These are phyloP conservation scores for Monosporozyma siamensis DNA, from an alignment of 805 yeast species.

Conservation along the genomic window DNA sequence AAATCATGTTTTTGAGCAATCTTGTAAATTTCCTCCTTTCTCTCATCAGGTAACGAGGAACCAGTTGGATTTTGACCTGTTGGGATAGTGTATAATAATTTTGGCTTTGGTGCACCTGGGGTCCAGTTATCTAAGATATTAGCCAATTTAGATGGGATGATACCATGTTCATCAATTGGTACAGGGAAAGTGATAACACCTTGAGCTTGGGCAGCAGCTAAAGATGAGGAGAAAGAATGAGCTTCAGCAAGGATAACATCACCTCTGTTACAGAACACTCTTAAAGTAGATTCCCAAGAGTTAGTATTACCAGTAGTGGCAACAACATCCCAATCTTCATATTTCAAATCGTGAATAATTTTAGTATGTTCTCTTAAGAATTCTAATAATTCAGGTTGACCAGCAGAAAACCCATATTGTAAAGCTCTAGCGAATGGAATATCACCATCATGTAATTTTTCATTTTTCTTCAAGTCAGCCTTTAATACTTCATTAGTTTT, in stretches of 20 bases:
- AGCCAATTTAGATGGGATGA: constrained; percentile 63
- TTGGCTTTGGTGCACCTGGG: constrained; percentile 58
- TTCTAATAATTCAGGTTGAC: constrained; percentile 58
- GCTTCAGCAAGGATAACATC: constrained; percentile 81
- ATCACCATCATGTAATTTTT: constrained; percentile 42
- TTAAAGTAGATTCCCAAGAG: constrained; percentile 72
- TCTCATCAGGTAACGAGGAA: constrained; percentile 62
- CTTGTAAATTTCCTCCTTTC: constrained; percentile 69
- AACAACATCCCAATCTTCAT: constrained; percentile 64
- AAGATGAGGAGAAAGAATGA: constrained; percentile 72
- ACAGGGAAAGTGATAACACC: constrained; percentile 64
- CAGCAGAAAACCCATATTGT: constrained; percentile 85
- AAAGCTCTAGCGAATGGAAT: constrained; percentile 75
- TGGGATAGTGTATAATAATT: constrained; percentile 78
- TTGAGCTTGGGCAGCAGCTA: constrained; percentile 70
- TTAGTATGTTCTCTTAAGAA: constrained; percentile 73
- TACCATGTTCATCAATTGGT: constrained; percentile 70
- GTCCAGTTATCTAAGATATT: constrained; percentile 60
- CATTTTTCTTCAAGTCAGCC: constrained; percentile 28
- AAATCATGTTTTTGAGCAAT: constrained; percentile 81
- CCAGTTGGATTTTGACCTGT: constrained; percentile 99
- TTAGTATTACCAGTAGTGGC: constrained; percentile 83
- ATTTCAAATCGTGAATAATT: constrained; percentile 36
- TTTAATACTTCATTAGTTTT: constrained; percentile 24
- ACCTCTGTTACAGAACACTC: constrained; percentile 69